These are phyloP conservation scores for Apiotrichum domesticum DNA, from an alignment of 1,284 basidiomycete genomes.

Conservation along the genomic window DNA sequence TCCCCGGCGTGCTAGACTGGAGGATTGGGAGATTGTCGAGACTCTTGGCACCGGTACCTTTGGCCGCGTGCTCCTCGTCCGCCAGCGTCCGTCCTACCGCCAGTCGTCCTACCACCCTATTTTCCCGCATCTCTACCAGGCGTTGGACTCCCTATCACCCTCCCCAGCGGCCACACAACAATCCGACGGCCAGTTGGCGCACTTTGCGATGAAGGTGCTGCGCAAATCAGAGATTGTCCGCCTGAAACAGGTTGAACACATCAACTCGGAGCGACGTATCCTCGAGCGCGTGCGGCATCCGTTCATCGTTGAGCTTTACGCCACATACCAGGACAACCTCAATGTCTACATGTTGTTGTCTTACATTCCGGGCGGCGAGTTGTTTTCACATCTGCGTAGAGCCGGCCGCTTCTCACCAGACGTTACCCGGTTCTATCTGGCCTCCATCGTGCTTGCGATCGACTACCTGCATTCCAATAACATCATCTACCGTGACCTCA, in stretches of 20 bases:
- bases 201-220: conserved; percentile 54
- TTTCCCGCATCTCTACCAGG: conserved; percentile 44
- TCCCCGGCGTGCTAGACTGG: conserved; percentile 27
- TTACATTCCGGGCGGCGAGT: conserved; percentile 52
- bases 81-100: conserved; percentile 44
- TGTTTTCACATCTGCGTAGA: conserved; percentile 51
- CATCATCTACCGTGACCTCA: conserved; percentile 52
- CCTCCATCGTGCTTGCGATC: conserved; percentile 51
- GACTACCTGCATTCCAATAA: conserved; percentile 49
- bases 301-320: conserved; percentile 54
- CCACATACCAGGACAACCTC: conserved; percentile 50
- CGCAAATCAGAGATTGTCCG: conserved; percentile 52
- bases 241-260: conserved; percentile 55
- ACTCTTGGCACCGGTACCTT: conserved; percentile 49
- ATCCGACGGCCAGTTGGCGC: conserved; percentile 42
- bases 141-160: conserved; percentile 35
- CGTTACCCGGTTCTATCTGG: conserved; percentile 53
- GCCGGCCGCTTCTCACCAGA: conserved; percentile 51
- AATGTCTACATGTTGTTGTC: conserved; percentile 55
- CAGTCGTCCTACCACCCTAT: conserved; percentile 46
- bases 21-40: conserved; percentile 48
- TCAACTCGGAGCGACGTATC: conserved; percentile 53
- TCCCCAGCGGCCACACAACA: conserved; percentile 38
- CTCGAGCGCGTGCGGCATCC: conserved; percentile 53
- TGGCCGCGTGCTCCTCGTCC: conserved; percentile 46